Evolutionary conservation across 2,329 filamentous ascomycete genomes (phyloP).

Genomic region (Microascus cirrosus): DNA sequence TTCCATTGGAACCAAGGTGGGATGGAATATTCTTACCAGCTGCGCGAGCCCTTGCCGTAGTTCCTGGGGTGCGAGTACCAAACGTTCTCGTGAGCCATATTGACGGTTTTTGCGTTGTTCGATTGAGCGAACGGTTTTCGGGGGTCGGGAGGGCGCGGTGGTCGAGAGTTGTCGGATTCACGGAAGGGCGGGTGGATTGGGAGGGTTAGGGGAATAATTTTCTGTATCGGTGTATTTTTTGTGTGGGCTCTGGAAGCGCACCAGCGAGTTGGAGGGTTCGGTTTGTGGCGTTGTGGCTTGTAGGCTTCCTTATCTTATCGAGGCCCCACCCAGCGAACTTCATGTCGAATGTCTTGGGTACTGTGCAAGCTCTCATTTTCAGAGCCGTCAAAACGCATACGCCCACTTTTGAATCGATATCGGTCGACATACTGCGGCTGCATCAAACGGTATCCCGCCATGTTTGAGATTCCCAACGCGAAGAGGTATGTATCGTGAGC

Average conservation of each 20-base stretch:
- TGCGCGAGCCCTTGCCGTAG: conserved; percentile 93
- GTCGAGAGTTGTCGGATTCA: neutral
- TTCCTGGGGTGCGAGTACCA: conserved; percentile 97
- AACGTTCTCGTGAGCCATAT: conserved; percentile 77
- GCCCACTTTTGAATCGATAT: neutral
- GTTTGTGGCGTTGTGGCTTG: conserved; percentile 1
- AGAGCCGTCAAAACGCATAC: neutral
- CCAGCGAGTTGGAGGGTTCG: neutral
- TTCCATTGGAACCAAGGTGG: neutral
- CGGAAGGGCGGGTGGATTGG: neutral
- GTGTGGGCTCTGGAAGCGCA: neutral
- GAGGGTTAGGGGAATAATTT: neutral
- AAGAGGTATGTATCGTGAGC: conserved; percentile 30
- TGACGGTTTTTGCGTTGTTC: conserved; percentile 12
- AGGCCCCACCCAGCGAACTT: neutral
- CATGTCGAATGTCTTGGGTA: neutral
- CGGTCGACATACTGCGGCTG: neutral
- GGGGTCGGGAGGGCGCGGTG: neutral
- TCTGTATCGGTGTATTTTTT: conserved; percentile 1
- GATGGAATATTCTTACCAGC: conserved; percentile 55
- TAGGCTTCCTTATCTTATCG: neutral
- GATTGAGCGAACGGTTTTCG: neutral
- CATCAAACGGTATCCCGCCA: conserved; percentile 12
- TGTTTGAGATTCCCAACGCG: conserved; percentile 41
- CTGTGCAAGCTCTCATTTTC: neutral